Base-by-base conservation (phyloP, 2,329 filamentous ascomycete genomes). In the Chalaropsis ovoidea region DNA sequence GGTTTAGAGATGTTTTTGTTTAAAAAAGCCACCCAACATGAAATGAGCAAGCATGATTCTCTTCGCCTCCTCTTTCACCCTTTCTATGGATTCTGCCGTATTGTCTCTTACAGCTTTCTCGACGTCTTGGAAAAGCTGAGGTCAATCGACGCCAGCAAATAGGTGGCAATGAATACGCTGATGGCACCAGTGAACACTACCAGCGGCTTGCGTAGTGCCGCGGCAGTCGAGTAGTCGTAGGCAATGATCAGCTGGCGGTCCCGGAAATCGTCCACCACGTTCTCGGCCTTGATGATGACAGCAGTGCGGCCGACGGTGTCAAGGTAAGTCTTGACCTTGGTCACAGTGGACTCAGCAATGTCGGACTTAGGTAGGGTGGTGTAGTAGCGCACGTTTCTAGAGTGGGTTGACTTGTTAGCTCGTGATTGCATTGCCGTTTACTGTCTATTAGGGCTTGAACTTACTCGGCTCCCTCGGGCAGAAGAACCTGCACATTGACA, bases 381-480 rank as follows among this genome's bases (percentile, higher is more conserved):
- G 69, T 83, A 80, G 72, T 87, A 92, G 74, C 88, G 85, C 71
- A 96, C 82, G 69, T 94, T 91, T 68, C 91, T 94, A 71, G 68
- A 65, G 80, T 71, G 22, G 22, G 8, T 24, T 22, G 39, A 39
- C 56, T 63, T 60, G 60, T 66, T 41, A 60, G 45, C 6, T 42
- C 24, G 41, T 42, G 41, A 7, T 56, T 35, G 8, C 15, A 13
- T 56, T 35, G 13, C 6, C 10, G 13, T 35, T 31, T 10, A 15
- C 27, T 31, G 13, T 22, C 15, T 27, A 11, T 17, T 31, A 15
- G 13, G 54, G 6, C 22, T 24, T 56, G 17, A 31, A 81, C 87
- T 79, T 81, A 92, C 83, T 84, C 86, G 35, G 94, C 89, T 64
- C 94, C 94, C 76, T 99, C 94, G 4, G 94, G 94, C 11, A 99